Conservation (phyloP, 139 green algal genomes). For the Auxenochlorella pyrenoidosa region DNA sequence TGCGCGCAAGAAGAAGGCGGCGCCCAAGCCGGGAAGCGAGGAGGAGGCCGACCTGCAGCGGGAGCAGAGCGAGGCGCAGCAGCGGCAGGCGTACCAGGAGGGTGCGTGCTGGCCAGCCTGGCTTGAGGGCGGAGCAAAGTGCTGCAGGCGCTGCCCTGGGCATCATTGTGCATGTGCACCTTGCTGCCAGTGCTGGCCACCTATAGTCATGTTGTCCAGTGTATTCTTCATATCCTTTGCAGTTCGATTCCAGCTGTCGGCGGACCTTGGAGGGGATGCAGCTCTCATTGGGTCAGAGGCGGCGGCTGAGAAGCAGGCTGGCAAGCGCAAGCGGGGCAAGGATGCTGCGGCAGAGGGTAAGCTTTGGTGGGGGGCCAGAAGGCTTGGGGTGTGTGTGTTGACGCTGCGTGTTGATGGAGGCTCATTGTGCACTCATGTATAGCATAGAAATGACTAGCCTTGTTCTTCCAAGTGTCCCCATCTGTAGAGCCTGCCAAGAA, state of each 20-base stretch:
- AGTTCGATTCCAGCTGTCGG: conserved; percentile 27
- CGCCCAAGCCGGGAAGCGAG: conserved; percentile 40
- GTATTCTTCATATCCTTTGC: background rate
- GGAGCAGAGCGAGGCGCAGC: conserved; percentile 5
- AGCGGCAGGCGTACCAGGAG: conserved; percentile 23
- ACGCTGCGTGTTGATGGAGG: background rate
- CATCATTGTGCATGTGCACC: background rate
- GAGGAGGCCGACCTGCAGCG: conserved; percentile 46
- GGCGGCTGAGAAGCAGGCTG: background rate
- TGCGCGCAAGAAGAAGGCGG: conserved; percentile 44
- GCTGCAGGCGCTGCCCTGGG: no score
- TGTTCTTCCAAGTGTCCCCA: background rate
- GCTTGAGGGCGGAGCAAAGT: background rate
- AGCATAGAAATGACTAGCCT: no score
- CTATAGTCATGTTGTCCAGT: background rate
- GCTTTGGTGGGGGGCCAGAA: background rate
- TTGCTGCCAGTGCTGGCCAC: background rate
- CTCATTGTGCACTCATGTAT: no score
- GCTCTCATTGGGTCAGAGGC: background rate
- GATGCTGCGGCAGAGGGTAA: background rate
- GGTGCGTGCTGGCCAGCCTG: background rate
- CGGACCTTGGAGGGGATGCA: background rate
- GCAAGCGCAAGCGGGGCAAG: conserved; percentile 36
- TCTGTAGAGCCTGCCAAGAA: conserved; percentile 29
- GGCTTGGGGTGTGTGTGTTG: background rate